Evolutionary conservation across 2,329 filamentous ascomycete species (phyloP).

Genomic region (Aspergillus costaricaensis): DNA sequence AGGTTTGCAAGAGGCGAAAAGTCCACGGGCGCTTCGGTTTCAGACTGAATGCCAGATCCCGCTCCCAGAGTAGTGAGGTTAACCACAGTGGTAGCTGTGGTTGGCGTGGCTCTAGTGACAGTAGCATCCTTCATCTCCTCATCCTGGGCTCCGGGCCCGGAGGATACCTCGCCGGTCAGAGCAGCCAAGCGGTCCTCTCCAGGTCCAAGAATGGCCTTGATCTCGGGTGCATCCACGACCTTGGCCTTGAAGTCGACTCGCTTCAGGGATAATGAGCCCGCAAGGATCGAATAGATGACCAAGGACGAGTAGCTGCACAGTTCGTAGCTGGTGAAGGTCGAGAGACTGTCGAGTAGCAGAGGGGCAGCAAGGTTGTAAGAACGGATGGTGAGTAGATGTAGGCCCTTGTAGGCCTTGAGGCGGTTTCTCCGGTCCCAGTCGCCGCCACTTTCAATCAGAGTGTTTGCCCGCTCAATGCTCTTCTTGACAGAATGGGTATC

Average conservation of each 20-base stretch:
- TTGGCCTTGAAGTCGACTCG: constrained; percentile 98
- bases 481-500: constrained; percentile 92
- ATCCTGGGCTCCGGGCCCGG: constrained; percentile 74
- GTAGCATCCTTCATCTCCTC: constrained; percentile 71
- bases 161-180: constrained; percentile 75
- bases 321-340: constrained; percentile 98
- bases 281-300: constrained; percentile 92
- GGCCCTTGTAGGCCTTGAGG: constrained; percentile 95
- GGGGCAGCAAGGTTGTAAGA: constrained; percentile 88
- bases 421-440: constrained; percentile 99
- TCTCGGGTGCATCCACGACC: constrained; percentile 96
- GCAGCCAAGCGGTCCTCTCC: constrained; percentile 85
- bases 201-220: constrained; percentile 92
- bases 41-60: constrained; percentile 65
- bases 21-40: constrained; percentile 80
- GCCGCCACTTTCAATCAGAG: constrained; percentile 88
- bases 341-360: constrained; percentile 91
- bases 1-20: constrained; percentile 85
- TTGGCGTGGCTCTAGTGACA: constrained; percentile 53
- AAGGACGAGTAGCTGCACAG: constrained; percentile 94
- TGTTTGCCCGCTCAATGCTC: constrained; percentile 84
- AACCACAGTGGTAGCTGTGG: constrained; percentile 67
- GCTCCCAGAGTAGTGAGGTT: constrained; percentile 84
- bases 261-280: constrained; percentile 91
- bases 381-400: constrained; percentile 88